phyloP scores from a whole-genome alignment of 106 monocot species.

The Narthecium ossifragum region DNA sequence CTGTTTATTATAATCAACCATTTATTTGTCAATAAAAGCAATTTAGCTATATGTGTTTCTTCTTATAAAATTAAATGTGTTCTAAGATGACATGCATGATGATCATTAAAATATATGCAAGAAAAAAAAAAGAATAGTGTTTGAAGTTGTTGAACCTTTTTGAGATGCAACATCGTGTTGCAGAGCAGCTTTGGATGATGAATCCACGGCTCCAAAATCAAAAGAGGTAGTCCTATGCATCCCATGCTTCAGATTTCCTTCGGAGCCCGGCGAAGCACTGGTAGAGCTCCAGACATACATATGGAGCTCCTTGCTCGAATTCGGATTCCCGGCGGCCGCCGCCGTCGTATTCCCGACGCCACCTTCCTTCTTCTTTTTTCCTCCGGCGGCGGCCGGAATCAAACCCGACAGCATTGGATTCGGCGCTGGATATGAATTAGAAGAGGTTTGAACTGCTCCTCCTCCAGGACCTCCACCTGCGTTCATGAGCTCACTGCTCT shows the following conservation, averaged over 20 bases:
- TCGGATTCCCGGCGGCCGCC: too few relatives aligned
- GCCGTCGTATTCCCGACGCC: neutral
- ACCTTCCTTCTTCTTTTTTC: constrained; percentile 8
- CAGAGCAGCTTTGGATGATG: constrained; percentile 3
- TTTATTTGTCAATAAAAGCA: too few relatives aligned
- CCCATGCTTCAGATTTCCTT: constrained; percentile 15
- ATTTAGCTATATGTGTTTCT: too few relatives aligned
- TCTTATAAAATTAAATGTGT: too few relatives aligned
- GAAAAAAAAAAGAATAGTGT: too few relatives aligned
- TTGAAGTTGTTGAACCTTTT: constrained; percentile 6
- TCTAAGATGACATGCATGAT: too few relatives aligned
- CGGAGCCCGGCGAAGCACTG: constrained; percentile 25
- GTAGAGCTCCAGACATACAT: constrained; percentile 32
- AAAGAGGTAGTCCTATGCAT: constrained; percentile 12
- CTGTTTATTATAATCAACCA: too few relatives aligned
- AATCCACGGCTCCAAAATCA: constrained; percentile 10
- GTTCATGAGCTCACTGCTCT: constrained; percentile 12
- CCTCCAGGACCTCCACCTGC: neutral
- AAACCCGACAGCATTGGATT: constrained; percentile 19
- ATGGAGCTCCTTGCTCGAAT: constrained; percentile 20
- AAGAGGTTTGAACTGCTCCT: neutral
- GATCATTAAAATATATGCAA: too few relatives aligned
- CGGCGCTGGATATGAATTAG: constrained; percentile 32
- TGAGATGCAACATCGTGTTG: constrained; percentile 1
- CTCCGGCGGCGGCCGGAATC: neutral